phyloP scores from a whole-genome alignment of 345 rosid genomes.

The Lumnitzera littorea region DNA sequence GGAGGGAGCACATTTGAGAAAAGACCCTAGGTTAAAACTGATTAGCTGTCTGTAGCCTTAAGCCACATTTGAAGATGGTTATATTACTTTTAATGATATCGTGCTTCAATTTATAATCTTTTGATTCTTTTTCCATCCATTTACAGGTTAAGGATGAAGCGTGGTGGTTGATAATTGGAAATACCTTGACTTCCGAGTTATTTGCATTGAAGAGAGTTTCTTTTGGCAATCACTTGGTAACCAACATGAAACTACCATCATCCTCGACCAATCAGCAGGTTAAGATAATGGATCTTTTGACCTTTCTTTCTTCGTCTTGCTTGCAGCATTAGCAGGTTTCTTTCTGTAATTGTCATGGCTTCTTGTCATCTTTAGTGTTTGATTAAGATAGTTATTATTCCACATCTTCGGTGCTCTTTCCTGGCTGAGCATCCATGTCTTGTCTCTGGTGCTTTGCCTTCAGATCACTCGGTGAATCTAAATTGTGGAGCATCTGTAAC shows the following conservation, averaged over 20 bases:
- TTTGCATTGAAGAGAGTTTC: constrained; percentile 89
- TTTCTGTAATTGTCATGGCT: not conserved
- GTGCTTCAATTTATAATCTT: not conserved
- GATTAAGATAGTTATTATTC: too few relatives aligned
- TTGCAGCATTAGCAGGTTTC: not conserved
- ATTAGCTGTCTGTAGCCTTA: too few relatives aligned
- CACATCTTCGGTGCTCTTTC: too few relatives aligned
- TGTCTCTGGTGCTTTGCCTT: too few relatives aligned
- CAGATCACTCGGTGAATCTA: too few relatives aligned
- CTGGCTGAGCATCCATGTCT: too few relatives aligned
- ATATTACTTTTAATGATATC: too few relatives aligned
- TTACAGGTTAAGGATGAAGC: constrained; percentile 89
- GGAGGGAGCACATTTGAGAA: too few relatives aligned
- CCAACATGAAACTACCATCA: constrained; percentile 71
- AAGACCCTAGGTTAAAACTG: too few relatives aligned
- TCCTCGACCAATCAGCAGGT: constrained; percentile 51
- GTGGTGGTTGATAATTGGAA: constrained; percentile 93
- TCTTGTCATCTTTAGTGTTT: too few relatives aligned
- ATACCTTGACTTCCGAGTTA: constrained; percentile 55
- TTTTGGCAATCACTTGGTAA: constrained; percentile 52
- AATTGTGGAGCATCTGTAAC: too few relatives aligned
- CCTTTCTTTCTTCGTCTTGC: not conserved
- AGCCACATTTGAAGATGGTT: too few relatives aligned
- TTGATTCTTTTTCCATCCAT: not conserved
- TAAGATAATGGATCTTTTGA: not conserved